These are phyloP conservation scores for Microcera coccophila DNA, from an alignment of 2,329 filamentous ascomycete species.

Conservation along the genomic window DNA sequence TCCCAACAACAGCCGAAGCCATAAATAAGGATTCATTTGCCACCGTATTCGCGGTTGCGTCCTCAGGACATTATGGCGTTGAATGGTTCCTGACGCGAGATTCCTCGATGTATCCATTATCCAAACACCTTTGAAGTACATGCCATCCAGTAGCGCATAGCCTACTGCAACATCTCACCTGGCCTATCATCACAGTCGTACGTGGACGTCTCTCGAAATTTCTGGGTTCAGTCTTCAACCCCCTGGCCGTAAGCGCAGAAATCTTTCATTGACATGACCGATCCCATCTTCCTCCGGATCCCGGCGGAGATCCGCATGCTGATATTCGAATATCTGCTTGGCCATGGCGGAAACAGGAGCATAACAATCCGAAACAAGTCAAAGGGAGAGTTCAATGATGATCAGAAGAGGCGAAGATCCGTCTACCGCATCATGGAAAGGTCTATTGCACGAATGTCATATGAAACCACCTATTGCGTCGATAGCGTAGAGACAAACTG, in stretches of 20 bases:
- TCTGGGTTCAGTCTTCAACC: too few relatives aligned
- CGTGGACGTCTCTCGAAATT: too few relatives aligned
- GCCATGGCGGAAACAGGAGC: slow-evolving; percentile 35
- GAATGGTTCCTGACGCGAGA: slow-evolving; percentile 19
- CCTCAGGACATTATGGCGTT: slow-evolving; percentile 3
- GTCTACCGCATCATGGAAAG: slow-evolving; percentile 41
- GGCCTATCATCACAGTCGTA: too few relatives aligned
- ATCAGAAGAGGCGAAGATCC: slow-evolving; percentile 27
- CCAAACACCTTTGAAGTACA: too few relatives aligned
- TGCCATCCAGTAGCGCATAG: too few relatives aligned
- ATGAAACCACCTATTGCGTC: slow-evolving; percentile 51
- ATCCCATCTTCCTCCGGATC: slow-evolving; percentile 30
- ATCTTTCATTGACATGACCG: slow-evolving; percentile 14
- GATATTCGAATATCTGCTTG: slow-evolving; percentile 43
- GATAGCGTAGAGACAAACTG: slow-evolving; percentile 14
- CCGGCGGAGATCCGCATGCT: slow-evolving; percentile 42
- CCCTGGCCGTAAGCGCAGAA: too few relatives aligned
- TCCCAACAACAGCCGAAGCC: background rate
- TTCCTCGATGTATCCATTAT: slow-evolving; percentile 9
- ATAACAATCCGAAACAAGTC: slow-evolving; percentile 41
- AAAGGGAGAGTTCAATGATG: slow-evolving; percentile 19
- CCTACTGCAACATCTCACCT: too few relatives aligned
- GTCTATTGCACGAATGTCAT: slow-evolving; percentile 38
- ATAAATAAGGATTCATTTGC: slow-evolving; percentile 17
- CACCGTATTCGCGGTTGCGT: background rate